These are phyloP conservation scores for Groenewaldozyma sp. DNA, from an alignment of 1,139 yeast genomes.

Conservation along the genomic window DNA sequence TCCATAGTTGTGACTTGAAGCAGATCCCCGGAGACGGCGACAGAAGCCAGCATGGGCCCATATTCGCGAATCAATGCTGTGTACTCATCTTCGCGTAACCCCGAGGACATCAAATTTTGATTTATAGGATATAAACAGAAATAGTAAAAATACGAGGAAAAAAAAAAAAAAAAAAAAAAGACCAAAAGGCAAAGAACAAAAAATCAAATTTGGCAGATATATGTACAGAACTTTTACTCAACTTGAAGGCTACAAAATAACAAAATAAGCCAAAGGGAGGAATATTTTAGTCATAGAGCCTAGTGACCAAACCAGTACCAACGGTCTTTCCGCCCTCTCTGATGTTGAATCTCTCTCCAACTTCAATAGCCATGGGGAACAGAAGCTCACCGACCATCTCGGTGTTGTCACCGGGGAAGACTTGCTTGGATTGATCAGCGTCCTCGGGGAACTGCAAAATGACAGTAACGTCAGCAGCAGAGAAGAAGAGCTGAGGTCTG, in stretches of 20 bases:
- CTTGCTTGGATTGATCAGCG: constrained; percentile 77
- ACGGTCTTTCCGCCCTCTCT: constrained; percentile 99
- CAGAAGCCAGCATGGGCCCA: constrained; percentile 7
- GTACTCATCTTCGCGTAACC: constrained; percentile 12
- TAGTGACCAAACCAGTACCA: constrained; percentile 96
- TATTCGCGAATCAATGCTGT: constrained; percentile 14
- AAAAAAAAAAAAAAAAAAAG: no score
- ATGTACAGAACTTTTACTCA: constrained; percentile 2
- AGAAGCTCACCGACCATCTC: constrained; percentile 92
- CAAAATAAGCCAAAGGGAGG: not conserved
- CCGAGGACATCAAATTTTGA: no score
- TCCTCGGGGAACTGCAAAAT: constrained; percentile 87
- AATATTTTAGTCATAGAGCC: constrained; percentile 61
- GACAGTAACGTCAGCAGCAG: constrained; percentile 95
- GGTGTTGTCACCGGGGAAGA: constrained; percentile 97
- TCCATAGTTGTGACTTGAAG: constrained; percentile 22
- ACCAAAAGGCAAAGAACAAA: no score
- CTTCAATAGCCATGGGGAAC: constrained; percentile 89
- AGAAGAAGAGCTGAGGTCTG: constrained; percentile 95
- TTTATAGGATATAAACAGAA: no score
- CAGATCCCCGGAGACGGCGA: constrained; percentile 1
- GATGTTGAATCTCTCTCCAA: constrained; percentile 95
- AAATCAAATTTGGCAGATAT: not conserved
- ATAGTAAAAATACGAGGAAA: no score
- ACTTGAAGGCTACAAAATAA: not conserved